Evolutionary conservation across 257 asterid species (phyloP), one percentile per base, ranked within the genome.

Genomic region (Primulina huaijiensis): DNA sequence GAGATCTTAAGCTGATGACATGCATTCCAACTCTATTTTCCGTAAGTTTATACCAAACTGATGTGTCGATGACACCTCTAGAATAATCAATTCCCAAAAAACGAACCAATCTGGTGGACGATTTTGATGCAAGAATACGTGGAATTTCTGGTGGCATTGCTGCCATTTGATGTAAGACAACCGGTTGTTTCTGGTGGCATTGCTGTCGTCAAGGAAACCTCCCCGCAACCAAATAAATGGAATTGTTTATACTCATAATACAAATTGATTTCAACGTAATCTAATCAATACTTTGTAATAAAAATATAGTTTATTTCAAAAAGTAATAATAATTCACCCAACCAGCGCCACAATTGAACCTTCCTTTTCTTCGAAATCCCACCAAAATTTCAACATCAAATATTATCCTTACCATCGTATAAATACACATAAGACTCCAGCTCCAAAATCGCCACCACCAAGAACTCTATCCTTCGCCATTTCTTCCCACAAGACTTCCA

Each of bases 1-100:
- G 86, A 83, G 74, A 71, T 82, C 85, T 10, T 85, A 71, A 78
- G 59, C 8, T 58, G 65, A 66, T 58, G 11, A 25, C 16, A 17
- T 17, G 21, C 21, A 50, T 8, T 3, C 55, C 55, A 4, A 14
- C 55, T 43, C 55, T 72, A 50, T 5, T 30, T 40, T 64, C 6
- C 19, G 55, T 16, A 35, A 37, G 65, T 57, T 12, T 23, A 27
- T 53, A 7, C 12, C 38, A 30, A n/a, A 56, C 58, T 20, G 63
- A 20, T 58, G 17, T 38, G 60, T 58, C 17, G n/a, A 19, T 37
- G 50, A 60, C 55, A 10, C 59, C 65, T 69, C 52, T 34, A 58
- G 65, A 34, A 59, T 12, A 23, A 14, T 4, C 34, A 6, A 19
- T 65, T 10, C 55, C 3, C 60, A 21, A 38, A 69, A 61, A n/a